Evolutionary conservation across 495 filamentous ascomycete genomes (phyloP), one percentile per base, ranked within the genome.

Genomic region (Hyaloscypha bicolor): DNA sequence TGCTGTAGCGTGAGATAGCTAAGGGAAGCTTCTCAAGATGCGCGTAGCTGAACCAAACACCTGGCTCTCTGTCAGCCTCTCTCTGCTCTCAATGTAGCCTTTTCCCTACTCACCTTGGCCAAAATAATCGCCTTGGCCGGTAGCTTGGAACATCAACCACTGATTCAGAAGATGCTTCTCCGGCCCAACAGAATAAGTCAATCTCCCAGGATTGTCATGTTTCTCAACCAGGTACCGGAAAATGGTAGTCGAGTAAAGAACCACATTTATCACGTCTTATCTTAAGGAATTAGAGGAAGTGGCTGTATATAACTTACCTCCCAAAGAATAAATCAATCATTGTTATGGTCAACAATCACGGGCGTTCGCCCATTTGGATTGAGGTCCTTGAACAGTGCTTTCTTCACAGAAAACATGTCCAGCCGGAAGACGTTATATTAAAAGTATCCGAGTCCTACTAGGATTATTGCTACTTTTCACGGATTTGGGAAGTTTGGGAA

Each of bases 201-300:
- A 71, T 63, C 80, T 86, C 63, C 85, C 75, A 12, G 83, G 72
- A 61, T 76, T 86, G 77, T 92, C 89, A 77, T 93, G 93, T 21
- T 79, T 82, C 29, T 91, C 88, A 53, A 91, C 72, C n/a, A 93
- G 79, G 73, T 93, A 93, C 64, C 87, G 78, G 69, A 91, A 67
- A 73, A 91, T 91, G n/a, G 91, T 90, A 59, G 88, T 89, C 4
- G 86, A 88, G 72, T 62, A 45, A 45, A n/a, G n/a, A n/a, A n/a
- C n/a, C n/a, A n/a, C n/a, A n/a, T n/a, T n/a, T n/a, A n/a, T n/a
- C n/a, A n/a, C n/a, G n/a, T n/a, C n/a, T n/a, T n/a, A n/a, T n/a
- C n/a, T n/a, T n/a, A n/a, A n/a, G n/a, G n/a, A n/a, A n/a, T n/a
- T n/a, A n/a, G n/a, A n/a, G n/a, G n/a, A n/a, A n/a, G n/a, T n/a